Conservation (phyloP, 2,329 filamentous ascomycete genomes). For the Apiospora rasikravindrae region DNA sequence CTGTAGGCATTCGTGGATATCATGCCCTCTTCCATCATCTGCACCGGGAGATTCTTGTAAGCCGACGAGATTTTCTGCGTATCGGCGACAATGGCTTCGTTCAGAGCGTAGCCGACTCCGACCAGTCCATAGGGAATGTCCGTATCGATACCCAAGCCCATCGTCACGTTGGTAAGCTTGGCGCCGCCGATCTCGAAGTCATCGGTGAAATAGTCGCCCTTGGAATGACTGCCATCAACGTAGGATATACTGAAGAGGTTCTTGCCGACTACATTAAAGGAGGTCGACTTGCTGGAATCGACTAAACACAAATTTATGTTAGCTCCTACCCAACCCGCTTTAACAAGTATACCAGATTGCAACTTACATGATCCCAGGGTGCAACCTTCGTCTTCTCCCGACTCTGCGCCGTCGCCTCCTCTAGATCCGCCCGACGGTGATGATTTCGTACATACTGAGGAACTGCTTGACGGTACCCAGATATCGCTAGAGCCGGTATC, state of each 20-base stretch:
- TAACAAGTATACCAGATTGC: slow-evolving; percentile 18
- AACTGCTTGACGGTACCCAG: slow-evolving; percentile 56
- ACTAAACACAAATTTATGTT: slow-evolving; percentile 43
- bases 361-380: slow-evolving; percentile 53
- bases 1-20: slow-evolving; percentile 75
- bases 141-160: slow-evolving; percentile 61
- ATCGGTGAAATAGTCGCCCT: slow-evolving; percentile 65
- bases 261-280: slow-evolving; percentile 49
- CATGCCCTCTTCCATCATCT: slow-evolving; percentile 65
- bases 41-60: slow-evolving; percentile 67
- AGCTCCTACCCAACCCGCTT: background rate
- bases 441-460: slow-evolving; percentile 45
- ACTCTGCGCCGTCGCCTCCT: slow-evolving; percentile 17
- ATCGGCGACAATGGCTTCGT: slow-evolving; percentile 52
- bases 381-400: slow-evolving; percentile 40
- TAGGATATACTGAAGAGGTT: slow-evolving; percentile 63
- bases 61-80: slow-evolving; percentile 32
- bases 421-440: slow-evolving; percentile 21
- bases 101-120: slow-evolving; percentile 63
- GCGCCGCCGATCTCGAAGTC: slow-evolving; percentile 58
- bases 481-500: slow-evolving; percentile 71
- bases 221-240: slow-evolving; percentile 62
- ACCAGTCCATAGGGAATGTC: slow-evolving; percentile 63
- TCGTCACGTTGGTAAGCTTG: slow-evolving; percentile 60
- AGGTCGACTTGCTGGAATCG: slow-evolving; percentile 49